Percentiles rank a stretch among this genome's conserved stretches.
These are phyloP conservation scores for Chytriomyces confervae DNA, from an alignment of 192 early-diverging fungal genomes.

Conservation along the genomic window DNA sequence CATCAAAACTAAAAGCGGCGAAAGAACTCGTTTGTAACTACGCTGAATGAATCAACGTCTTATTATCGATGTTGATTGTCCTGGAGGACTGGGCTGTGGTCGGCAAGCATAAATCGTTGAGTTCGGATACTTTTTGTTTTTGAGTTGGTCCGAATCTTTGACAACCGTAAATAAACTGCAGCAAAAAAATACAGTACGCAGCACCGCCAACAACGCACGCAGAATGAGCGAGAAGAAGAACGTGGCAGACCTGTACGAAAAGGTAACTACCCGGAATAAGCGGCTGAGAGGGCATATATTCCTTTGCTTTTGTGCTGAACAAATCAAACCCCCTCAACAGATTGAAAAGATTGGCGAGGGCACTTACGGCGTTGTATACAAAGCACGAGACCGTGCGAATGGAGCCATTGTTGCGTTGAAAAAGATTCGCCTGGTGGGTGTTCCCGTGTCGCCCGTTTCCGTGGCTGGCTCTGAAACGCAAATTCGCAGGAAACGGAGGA, in stretches of 20 bases:
- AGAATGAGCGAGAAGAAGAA: slow-evolving; percentile 22
- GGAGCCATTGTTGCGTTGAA: slow-evolving; percentile 94
- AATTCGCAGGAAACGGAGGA: slow-evolving; percentile 48
- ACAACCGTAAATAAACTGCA: too few species aligned
- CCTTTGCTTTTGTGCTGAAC: slow-evolving; percentile 48
- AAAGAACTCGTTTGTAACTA: too few species aligned
- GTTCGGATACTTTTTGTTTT: too few species aligned
- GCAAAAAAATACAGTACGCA: background rate
- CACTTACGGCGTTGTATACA: slow-evolving; percentile 87
- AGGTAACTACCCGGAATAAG: slow-evolving; percentile 4
- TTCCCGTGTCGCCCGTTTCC: background rate
- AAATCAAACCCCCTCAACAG: slow-evolving; percentile 47
- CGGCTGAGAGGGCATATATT: background rate
- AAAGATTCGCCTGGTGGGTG: slow-evolving; percentile 66
- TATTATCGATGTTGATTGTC: too few species aligned
- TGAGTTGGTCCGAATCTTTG: too few species aligned
- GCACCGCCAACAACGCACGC: background rate
- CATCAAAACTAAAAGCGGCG: too few species aligned
- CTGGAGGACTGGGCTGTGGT: too few species aligned
- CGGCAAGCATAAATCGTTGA: too few species aligned
- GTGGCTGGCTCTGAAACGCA: background rate
- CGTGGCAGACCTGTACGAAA: slow-evolving; percentile 24
- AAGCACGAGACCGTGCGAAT: slow-evolving; percentile 77
- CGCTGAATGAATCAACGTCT: too few species aligned
- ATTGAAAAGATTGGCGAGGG: slow-evolving; percentile 97